phyloP scores from a whole-genome alignment of 805 yeast species.

The Wickerhamiella cacticola region DNA sequence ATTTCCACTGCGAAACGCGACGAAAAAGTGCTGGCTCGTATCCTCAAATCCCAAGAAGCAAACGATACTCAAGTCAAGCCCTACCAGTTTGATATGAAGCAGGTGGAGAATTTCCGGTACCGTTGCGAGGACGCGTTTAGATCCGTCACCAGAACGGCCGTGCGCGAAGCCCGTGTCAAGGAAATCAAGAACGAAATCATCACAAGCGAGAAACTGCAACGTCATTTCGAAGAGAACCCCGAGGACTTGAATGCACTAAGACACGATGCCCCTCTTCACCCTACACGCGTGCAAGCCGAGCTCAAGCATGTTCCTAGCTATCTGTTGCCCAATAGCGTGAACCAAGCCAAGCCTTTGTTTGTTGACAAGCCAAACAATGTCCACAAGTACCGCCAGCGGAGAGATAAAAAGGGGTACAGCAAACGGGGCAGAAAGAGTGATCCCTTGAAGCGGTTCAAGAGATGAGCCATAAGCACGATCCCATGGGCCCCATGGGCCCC shows the following conservation, averaged over 20 bases:
- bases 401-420: background rate
- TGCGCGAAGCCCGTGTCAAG: conserved; percentile 84
- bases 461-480: too few relatives aligned
- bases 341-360: conserved; percentile 19
- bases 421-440: conserved; percentile 4
- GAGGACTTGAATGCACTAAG: conserved; percentile 79
- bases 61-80: conserved; percentile 61
- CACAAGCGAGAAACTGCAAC: conserved; percentile 76
- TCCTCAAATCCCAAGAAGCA: conserved; percentile 62
- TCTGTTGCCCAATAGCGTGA: conserved; percentile 54
- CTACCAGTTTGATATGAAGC: conserved; percentile 80
- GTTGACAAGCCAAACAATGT: conserved; percentile 14
- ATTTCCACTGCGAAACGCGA: conserved; percentile 63
- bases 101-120: conserved; percentile 90
- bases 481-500: too few relatives aligned
- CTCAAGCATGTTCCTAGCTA: conserved; percentile 89
- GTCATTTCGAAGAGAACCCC: conserved; percentile 96
- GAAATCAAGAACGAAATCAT: conserved; percentile 80
- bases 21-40: conserved; percentile 70
- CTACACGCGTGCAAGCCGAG: conserved; percentile 70
- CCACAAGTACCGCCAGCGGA: conserved; percentile 7
- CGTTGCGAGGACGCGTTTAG: conserved; percentile 96
- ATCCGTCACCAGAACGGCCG: conserved; percentile 78
- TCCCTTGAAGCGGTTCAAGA: conserved; percentile 9
- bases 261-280: conserved; percentile 82